phyloP scores from a whole-genome alignment of 495 filamentous ascomycete species.

The Podospora pseudoanserina region DNA sequence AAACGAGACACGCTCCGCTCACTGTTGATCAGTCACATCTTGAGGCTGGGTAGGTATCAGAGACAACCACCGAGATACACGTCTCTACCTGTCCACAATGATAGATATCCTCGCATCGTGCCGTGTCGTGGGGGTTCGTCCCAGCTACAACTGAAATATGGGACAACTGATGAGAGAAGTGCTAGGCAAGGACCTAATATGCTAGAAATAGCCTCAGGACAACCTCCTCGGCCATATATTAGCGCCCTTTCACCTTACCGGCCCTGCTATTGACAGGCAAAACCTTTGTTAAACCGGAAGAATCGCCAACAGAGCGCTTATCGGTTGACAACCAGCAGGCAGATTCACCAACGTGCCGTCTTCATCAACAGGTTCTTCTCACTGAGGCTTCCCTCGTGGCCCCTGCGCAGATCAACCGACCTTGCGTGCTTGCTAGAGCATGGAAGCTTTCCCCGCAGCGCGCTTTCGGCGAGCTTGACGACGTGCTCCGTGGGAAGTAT shows the following conservation, averaged over 20 bases:
- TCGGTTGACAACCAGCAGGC: neutral
- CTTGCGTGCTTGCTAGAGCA: neutral
- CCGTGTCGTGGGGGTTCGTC: constrained; percentile 9
- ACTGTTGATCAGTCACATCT: neutral
- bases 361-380: neutral
- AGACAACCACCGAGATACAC: neutral
- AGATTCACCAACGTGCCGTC: neutral
- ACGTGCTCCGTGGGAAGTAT: constrained; percentile 18
- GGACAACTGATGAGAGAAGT: neutral
- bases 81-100: neutral
- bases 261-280: constrained; percentile 4
- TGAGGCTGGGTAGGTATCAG: neutral
- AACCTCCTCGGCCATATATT: constrained; percentile 2
- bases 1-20: neutral
- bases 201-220: constrained; percentile 6
- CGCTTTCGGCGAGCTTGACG: constrained; percentile 5
- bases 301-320: neutral
- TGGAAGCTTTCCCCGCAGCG: constrained; percentile 3
- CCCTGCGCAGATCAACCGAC: constrained; percentile 11
- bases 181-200: neutral
- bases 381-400: neutral
- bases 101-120: neutral
- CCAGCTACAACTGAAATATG: neutral
- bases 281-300: neutral
- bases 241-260: constrained; percentile 11